phyloP scores from a whole-genome alignment of 73 alveolate genomes.

The Blepharisma stoltei region DNA sequence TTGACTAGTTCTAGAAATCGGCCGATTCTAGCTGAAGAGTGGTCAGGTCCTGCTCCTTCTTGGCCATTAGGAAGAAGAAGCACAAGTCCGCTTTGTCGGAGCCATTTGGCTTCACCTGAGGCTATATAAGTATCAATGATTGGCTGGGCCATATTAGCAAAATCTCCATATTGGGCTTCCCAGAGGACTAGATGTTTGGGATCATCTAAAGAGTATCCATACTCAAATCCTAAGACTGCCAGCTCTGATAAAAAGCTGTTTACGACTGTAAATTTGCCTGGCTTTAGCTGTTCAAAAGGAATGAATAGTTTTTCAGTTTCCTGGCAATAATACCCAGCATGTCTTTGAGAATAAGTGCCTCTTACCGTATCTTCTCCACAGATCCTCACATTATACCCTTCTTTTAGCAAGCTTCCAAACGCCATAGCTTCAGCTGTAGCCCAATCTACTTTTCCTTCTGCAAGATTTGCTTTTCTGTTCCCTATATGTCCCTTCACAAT shows the following conservation, averaged over 20 bases:
- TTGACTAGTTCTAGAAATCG: constrained; percentile 67
- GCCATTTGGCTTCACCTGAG: constrained; percentile 88
- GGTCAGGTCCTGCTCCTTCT: constrained; percentile 94
- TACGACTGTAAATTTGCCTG: constrained; percentile 32
- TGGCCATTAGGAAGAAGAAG: constrained; percentile 79
- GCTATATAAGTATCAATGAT: constrained; percentile 81
- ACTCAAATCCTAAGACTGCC: constrained; percentile 83
- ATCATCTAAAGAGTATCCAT: constrained; percentile 80
- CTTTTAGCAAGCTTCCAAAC: constrained; percentile 68
- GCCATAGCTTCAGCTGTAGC: constrained; percentile 90
- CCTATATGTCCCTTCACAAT: constrained; percentile 61
- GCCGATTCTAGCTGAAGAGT: constrained; percentile 78
- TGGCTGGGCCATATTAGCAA: constrained; percentile 89
- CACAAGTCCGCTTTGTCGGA: constrained; percentile 69
- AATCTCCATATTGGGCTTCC: constrained; percentile 96
- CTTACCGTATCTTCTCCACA: constrained; percentile 86
- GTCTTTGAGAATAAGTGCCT: constrained; percentile 89
- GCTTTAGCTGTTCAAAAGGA: not conserved
- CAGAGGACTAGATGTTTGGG: constrained; percentile 79
- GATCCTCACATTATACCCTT: constrained; percentile 76
- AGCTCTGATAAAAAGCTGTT: constrained; percentile 69
- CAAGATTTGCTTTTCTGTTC: constrained; percentile 46
- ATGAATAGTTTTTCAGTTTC: not conserved
- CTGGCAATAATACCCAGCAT: constrained; percentile 45
- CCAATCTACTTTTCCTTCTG: constrained; percentile 64